Percentiles rank a stretch among this genome's conserved stretches.
phyloP scores from a whole-genome alignment of 73 alveolate species.

The Urostyla sp. region DNA sequence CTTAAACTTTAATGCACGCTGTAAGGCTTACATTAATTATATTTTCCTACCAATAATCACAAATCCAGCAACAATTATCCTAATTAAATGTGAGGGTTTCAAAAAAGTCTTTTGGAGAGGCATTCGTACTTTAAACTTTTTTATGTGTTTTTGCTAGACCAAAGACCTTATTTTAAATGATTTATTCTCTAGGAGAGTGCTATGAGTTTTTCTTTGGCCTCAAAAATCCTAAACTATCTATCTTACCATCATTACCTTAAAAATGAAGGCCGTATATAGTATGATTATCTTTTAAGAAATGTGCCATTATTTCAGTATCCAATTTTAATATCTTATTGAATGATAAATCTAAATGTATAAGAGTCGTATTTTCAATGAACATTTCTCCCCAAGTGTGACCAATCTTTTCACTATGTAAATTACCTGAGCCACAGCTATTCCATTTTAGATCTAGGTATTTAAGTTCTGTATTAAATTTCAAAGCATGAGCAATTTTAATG shows the following conservation, averaged over 20 bases:
- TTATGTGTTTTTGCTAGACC: background rate
- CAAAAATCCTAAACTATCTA: constrained; percentile 76
- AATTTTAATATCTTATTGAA: constrained; percentile 39
- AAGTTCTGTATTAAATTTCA: constrained; percentile 1
- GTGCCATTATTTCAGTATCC: constrained; percentile 58
- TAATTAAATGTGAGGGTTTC: constrained; percentile 29
- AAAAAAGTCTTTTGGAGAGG: constrained; percentile 10
- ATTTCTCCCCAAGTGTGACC: constrained; percentile 43
- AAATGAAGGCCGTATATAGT: constrained; percentile 78
- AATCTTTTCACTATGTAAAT: background rate
- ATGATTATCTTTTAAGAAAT: constrained; percentile 57
- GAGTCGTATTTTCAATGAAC: constrained; percentile 4
- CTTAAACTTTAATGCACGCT: background rate
- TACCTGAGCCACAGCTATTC: constrained; percentile 49
- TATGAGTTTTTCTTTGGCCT: constrained; percentile 52
- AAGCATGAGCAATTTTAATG: constrained; percentile 18
- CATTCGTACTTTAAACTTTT: background rate
- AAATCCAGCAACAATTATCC: constrained; percentile 66
- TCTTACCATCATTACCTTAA: constrained; percentile 77
- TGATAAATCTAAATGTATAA: constrained; percentile 62
- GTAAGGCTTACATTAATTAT: constrained; percentile 32
- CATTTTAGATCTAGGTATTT: constrained; percentile 49
- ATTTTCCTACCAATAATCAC: constrained; percentile 71
- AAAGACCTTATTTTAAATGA: background rate
- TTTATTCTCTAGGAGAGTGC: constrained; percentile 12